Evolutionary conservation across 2,329 filamentous ascomycete genomes (phyloP), one percentile per base, ranked within the genome.

Genomic region (Geosmithia flava): DNA sequence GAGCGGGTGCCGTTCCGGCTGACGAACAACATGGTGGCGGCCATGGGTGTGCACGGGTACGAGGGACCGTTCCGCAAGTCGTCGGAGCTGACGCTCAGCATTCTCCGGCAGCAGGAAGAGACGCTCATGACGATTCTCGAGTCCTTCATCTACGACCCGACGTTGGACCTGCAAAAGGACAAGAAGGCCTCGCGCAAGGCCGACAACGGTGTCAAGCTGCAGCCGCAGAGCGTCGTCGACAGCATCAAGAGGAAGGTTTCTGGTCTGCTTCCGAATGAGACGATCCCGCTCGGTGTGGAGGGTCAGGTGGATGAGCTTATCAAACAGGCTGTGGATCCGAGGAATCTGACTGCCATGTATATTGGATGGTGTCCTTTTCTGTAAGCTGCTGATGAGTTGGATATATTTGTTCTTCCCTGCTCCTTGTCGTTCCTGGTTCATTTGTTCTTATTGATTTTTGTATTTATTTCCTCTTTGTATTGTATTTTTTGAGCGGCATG

Each of bases 1-100:
- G 93, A 99, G 65, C 75, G 85, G 29, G 93, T 98, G 1, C 94
- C 93, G 2, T 99, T 98, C 73, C 85, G 94, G 16, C 75, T 98
- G 42, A 98, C 93, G 3, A 91, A 96, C 72, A 98, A 98, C 67
- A 97, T 98, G 91, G 80, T 94, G 37, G 87, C 95, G 53, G 94
- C 93, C 11, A 97, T 98, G 81, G 93, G 93, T 5, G 83, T 94
- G 20, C 91, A 94, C 60, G 88, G 90, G 51, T 88, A 93, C 61
- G 93, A 97, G 63, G 87, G 93, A 0, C 90, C 93, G 0, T 99
- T 96, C 66, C 78, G 90, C 42, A 85, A 87, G 58, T 91, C 87
- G 45, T 91, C 86, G 51, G 94, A 98, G 66, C 75, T 97, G 52
- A 95, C 89, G 11, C 74, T 97, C 51, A 75, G 78, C 42, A 81